Percentiles rank a stretch among this genome's conserved stretches.
phyloP scores from a whole-genome alignment of 441 rosid species.

The Adansonia grandidieri region DNA sequence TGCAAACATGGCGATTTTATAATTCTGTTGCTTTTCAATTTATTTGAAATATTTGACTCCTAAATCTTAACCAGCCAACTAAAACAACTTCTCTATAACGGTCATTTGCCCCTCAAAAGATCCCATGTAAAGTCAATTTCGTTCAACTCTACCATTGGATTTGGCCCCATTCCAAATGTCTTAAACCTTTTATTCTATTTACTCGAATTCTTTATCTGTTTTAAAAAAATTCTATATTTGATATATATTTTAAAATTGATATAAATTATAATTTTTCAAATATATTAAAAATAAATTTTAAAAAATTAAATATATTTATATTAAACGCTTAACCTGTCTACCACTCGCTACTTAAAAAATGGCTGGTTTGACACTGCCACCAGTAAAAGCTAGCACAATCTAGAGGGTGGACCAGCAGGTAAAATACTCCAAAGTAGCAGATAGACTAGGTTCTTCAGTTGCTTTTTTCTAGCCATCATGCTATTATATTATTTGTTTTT shows the following conservation, averaged over 20 bases:
- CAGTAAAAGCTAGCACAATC: background rate
- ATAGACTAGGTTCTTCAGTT: conserved; percentile 28
- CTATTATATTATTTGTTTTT: background rate
- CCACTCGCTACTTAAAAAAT: background rate
- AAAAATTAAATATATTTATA: no score
- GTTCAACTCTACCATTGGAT: conserved; percentile 23
- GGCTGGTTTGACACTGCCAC: background rate
- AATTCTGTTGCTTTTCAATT: background rate
- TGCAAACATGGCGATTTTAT: conserved; percentile 7
- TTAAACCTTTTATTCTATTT: conserved; percentile 1
- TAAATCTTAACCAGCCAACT: conserved; percentile 36
- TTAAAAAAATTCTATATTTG: no score
- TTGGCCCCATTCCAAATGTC: conserved; percentile 25
- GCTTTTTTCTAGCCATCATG: background rate
- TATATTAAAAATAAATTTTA: no score
- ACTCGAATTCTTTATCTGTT: no score
- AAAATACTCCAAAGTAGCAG: background rate
- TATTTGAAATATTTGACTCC: conserved; percentile 39
- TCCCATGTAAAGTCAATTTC: conserved; percentile 38
- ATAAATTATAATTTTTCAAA: no score
- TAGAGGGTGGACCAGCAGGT: conserved; percentile 29
- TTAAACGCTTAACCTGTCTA: no score
- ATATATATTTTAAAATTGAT: no score
- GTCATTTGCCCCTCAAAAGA: conserved; percentile 25
- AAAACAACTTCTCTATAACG: conserved; percentile 39